Base-by-base conservation (phyloP, 2,329 filamentous ascomycete genomes). In the Talaromyces sp. region DNA sequence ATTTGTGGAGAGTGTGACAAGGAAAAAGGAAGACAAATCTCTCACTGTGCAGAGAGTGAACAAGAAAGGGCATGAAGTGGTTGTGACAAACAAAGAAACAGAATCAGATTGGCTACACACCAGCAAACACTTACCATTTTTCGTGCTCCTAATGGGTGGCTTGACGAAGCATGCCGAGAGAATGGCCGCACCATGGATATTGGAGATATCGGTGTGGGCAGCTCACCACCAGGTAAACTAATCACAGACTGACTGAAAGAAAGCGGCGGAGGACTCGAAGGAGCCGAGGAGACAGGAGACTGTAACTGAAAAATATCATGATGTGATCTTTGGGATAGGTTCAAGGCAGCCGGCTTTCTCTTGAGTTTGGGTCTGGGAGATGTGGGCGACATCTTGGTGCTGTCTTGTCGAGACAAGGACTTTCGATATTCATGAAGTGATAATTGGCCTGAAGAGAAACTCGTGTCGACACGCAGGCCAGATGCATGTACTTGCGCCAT, bases 391-490 rank as follows among this genome's bases (percentile, higher is more conserved):
- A 71, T 67, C 25, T 67, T 69, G 68, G 71, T 71, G 68, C 67
- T 69, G 51, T 71, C 67, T 61, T 68, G 68, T 10, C 71, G 69
- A 56, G 74, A 73, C 61, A 78, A 71, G 58, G 70, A 71, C 63
- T 75, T 77, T 58, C 76, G 76, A 65, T 78, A 78, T 59, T 76
- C 71, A 68, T 77, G 76, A 36, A 76, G 73, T 8, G 76, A 77
- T 27, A 76, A 66, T 25, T 69, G 63, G 8, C 73, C 73, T 34
- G 49, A 47, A 34, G 65, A n/a, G 27, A 64, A 68, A 59, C 67
- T 68, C 43, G 66, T 69, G 19, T 67, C 67, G 17, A 64, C 61
- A 38, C 61, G 25, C 38, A 64, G 29, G 22, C 61, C 47, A 29
- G 51, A 34, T 40, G 36, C 45, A 4, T 61, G 43, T 60, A 27